Conservation (phyloP, 2,329 filamentous ascomycete species). For the Botryosphaeria dothidea region DNA sequence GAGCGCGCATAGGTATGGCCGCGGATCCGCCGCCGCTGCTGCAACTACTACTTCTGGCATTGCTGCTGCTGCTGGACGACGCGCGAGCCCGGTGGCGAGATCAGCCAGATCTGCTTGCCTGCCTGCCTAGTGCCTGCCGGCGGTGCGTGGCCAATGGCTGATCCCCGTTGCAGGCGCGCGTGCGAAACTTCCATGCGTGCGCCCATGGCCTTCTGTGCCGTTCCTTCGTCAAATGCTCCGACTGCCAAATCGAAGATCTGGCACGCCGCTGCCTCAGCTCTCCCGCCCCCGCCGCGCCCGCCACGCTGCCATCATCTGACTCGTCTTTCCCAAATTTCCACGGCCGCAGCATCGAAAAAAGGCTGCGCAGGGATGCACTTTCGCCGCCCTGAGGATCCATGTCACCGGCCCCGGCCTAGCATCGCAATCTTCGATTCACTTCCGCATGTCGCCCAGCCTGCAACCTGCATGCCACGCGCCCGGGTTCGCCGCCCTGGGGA, state of each 20-base stretch:
- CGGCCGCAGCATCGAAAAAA: neutral
- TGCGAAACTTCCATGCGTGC: neutral
- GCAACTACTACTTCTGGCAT: neutral
- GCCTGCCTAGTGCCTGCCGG: neutral
- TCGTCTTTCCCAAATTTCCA: too few relatives aligned
- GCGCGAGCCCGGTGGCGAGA: neutral
- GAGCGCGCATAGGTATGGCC: too few relatives aligned
- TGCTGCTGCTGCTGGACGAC: neutral
- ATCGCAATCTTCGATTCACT: constrained; percentile 15
- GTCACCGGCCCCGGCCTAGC: constrained; percentile 6
- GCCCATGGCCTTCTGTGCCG: neutral
- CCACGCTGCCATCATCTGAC: too few relatives aligned
- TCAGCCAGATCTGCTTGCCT: constrained; percentile 10
- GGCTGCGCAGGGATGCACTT: neutral
- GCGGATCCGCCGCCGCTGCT: neutral
- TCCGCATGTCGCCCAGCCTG: neutral
- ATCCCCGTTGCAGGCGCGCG: neutral
- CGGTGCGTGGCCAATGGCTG: neutral
- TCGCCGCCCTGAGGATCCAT: neutral
- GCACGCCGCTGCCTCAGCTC: neutral
- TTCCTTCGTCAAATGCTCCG: neutral
- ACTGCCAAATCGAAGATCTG: neutral
- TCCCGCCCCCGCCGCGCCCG: neutral
- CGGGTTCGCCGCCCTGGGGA: neutral
- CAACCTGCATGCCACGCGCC: neutral